Base-by-base conservation (phyloP, 140 eudicot species). In the Anethum foeniculum region DNA sequence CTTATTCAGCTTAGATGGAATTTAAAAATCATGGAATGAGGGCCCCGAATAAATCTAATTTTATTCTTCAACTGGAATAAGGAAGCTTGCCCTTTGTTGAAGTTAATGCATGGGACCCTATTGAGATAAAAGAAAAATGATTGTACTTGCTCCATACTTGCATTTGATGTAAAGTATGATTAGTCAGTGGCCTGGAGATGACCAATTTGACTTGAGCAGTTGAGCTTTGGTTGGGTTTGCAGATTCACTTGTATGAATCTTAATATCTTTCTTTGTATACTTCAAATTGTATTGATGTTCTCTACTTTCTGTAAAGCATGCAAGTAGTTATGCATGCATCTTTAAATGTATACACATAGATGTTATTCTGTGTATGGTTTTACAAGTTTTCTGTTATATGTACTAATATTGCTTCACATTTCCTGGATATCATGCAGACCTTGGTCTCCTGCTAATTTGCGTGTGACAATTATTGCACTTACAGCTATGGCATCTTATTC, bases 1-100 rank as follows among this genome's bases (percentile, higher is more conserved):
- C 90, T 88, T 88, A 92, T 94, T 92, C 97, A 90, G 85, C 74
- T 68, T 89, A 85, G 84, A 68, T 34, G 43, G 74, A 32, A 68
- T 68, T 68, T 68, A 16, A 68, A 62, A 68, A 13, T 68, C n/a
- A 68, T 68, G 74, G 74, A 68, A 68, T 68, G 43, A 68, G 41
- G 74, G 44, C n/a, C 74, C 74, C 74, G 6, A 68, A 28, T 68
- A 68, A 32, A 32, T 68, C 44, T 68, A 5, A 30, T 30, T 11
- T 68, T 68, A 68, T 68, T 68, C 81, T 68, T 32, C 79, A 83
- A 78, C 44, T 84, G 80, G 90, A 60, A 84, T 67, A 77, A 71
- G 81, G 75, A 80, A 81, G 85, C 88, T 56, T 79, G 86, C 86
- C 80, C 12, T 68, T 30, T 34, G 43, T 68, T 68, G 44, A 68